Conservation (phyloP, 2,329 filamentous ascomycete species). For the Fusarium sp. region DNA sequence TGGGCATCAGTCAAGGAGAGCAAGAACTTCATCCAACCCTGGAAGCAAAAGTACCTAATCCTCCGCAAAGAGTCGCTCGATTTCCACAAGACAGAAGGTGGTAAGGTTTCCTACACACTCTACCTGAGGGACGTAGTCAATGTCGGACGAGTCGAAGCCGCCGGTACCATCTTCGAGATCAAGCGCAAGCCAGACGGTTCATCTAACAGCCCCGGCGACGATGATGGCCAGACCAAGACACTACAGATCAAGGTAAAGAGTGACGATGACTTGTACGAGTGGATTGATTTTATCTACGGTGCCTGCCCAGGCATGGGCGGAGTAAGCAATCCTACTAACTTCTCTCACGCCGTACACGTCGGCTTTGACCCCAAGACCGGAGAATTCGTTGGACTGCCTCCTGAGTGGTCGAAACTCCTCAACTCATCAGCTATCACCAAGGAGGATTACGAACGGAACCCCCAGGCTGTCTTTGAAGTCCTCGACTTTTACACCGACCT, state of each 20-base stretch:
- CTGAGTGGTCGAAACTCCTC: conserved; percentile 96
- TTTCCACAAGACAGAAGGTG: conserved; percentile 92
- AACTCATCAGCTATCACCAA: conserved; percentile 98
- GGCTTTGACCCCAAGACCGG: conserved; percentile 97
- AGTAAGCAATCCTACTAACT: conserved; percentile 98
- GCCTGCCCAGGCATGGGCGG: conserved; percentile 97
- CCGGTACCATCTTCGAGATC: conserved; percentile 94
- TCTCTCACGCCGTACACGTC: conserved; percentile 96
- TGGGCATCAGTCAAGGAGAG: conserved; percentile 93
- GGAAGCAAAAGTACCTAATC: conserved; percentile 94
- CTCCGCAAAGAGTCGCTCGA: conserved; percentile 93
- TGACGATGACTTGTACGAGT: conserved; percentile 97
- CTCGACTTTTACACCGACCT: conserved; percentile 90
- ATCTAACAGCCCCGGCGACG: conserved; percentile 80
- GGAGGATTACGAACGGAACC: conserved; percentile 98
- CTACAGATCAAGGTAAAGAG: conserved; percentile 94
- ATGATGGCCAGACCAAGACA: conserved; percentile 85
- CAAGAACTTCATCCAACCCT: conserved; percentile 84
- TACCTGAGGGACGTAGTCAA: conserved; percentile 89
- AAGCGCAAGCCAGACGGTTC: conserved; percentile 79
- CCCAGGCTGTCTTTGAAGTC: conserved; percentile 86
- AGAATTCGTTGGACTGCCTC: conserved; percentile 92
- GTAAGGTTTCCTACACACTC: conserved; percentile 89
- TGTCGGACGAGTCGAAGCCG: conserved; percentile 91
- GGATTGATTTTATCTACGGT: conserved; percentile 98